Evolutionary conservation across 2,329 filamentous ascomycete genomes (phyloP), one percentile per base, ranked within the genome.

Genomic region (Apiospora kogelbergensis): DNA sequence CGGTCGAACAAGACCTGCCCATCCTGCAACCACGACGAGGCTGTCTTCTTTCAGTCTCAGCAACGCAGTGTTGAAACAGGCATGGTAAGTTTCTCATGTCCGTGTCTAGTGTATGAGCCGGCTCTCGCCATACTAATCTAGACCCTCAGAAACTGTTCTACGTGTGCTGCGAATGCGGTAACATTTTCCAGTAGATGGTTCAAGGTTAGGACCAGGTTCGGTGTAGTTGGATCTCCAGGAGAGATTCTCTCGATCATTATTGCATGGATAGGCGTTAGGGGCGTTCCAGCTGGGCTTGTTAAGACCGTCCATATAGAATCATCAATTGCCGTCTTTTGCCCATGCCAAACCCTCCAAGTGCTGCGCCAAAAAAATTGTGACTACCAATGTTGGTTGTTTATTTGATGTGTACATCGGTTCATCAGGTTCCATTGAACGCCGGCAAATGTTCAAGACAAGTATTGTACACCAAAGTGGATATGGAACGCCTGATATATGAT

Each of bases 41-140:
- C 95, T 63, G 97, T 99, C 70, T 99, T 97, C 84, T 99, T 99
- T 85, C 96, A 99, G 84, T 98, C 95, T 71, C 96, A 99, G 80
- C 95, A 98, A 84, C 92, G 96, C 82, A 97, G 92, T 74, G 93
- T 94, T 65, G 95, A 98, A 81, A 99, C 96, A 60, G 96, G 96
- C 84, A 99, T 99, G 96, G 96, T 98, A 82, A 86, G 92, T 65
- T 24, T 24, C 26, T 44, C 22, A 22, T 30, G 13, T 65, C 63
- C 17, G 33, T 37, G 9, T 7, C n/a, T 22, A 9, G 10, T 11
- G 17, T 37, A 37, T 30, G 24, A 11, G 17, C 63, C 37, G 7
- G 37, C 7, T 26, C 5, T 41, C 20, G 24, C n/a, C 70, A 20
- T 68, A 22, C 65, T 65, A 66, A 63, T 30, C 7, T 40, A 64